Evolutionary conservation across 106 monocot genomes (phyloP).

Genomic region (Narthecium ossifragum): DNA sequence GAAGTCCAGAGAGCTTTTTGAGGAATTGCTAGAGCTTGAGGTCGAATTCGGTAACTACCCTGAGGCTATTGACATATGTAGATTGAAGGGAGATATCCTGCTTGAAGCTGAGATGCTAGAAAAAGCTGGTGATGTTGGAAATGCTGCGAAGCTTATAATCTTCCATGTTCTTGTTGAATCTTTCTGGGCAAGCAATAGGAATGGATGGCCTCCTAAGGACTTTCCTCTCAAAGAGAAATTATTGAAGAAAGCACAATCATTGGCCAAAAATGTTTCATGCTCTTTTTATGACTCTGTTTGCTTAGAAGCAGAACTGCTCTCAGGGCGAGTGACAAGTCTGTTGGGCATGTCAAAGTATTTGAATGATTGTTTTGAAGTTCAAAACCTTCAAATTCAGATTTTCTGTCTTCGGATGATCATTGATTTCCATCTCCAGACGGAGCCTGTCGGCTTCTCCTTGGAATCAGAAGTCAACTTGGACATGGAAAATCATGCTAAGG

Average conservation of each 20-base stretch:
- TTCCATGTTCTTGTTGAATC: slow-evolving; percentile 31
- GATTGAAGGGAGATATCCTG: slow-evolving; percentile 28
- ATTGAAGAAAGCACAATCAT: slow-evolving; percentile 19
- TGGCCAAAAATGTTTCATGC: slow-evolving; percentile 17
- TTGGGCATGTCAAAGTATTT: slow-evolving; percentile 7
- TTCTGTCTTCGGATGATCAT: slow-evolving; percentile 32
- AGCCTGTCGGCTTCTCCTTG: slow-evolving; percentile 14
- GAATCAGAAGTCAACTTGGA: slow-evolving; percentile 7
- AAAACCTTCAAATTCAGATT: slow-evolving; percentile 20
- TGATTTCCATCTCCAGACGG: slow-evolving; percentile 34
- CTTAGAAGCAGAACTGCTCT: slow-evolving; percentile 20
- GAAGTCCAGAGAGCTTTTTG: slow-evolving; percentile 23
- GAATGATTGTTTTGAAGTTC: neutral
- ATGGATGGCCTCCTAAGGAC: slow-evolving; percentile 44
- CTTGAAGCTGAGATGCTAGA: slow-evolving; percentile 42
- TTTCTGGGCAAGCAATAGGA: slow-evolving; percentile 26
- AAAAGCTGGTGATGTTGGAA: slow-evolving; percentile 25
- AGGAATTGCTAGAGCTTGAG: slow-evolving; percentile 42
- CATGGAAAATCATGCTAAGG: neutral
- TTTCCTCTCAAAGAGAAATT: slow-evolving; percentile 22
- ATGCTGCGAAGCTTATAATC: slow-evolving; percentile 21
- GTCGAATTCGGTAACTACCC: slow-evolving; percentile 28
- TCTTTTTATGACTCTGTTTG: slow-evolving; percentile 14
- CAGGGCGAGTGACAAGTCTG: slow-evolving; percentile 7
- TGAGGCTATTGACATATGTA: slow-evolving; percentile 34